Conservation (phyloP, 306 rosid genomes). For the Vigna angularis region DNA sequence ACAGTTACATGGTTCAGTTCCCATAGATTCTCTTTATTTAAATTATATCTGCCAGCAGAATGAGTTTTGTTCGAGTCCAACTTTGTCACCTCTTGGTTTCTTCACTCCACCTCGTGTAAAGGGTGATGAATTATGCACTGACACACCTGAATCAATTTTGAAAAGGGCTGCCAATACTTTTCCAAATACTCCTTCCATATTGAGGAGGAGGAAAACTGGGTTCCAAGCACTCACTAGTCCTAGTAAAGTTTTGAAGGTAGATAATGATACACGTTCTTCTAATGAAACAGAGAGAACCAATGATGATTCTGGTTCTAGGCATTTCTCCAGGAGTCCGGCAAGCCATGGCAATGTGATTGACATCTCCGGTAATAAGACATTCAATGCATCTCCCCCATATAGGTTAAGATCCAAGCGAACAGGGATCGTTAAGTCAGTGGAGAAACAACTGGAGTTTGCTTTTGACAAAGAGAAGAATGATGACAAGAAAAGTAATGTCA, state of each 20-base stretch:
- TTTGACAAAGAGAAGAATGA: slow-evolving; percentile 71
- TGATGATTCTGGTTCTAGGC: slow-evolving; percentile 52
- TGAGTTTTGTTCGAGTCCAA: slow-evolving; percentile 59
- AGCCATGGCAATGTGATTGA: slow-evolving; percentile 50
- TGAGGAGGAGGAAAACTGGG: slow-evolving; percentile 73
- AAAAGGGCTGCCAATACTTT: slow-evolving; percentile 85
- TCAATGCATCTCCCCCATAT: slow-evolving; percentile 96
- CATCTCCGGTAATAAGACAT: slow-evolving; percentile 61
- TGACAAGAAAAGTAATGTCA: slow-evolving; percentile 48
- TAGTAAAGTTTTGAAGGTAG: slow-evolving; percentile 49
- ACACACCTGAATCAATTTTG: slow-evolving; percentile 89
- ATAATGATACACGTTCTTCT: slow-evolving; percentile 51
- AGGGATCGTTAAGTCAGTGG: slow-evolving; percentile 81
- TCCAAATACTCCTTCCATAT: slow-evolving; percentile 94
- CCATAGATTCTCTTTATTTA: slow-evolving; percentile 62
- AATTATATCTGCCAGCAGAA: slow-evolving; percentile 53
- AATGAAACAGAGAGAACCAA: slow-evolving; percentile 49
- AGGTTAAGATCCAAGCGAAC: slow-evolving; percentile 83
- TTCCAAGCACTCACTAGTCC: slow-evolving; percentile 50
- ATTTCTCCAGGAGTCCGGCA: slow-evolving; percentile 57
- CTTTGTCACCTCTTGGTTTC: slow-evolving; percentile 65
- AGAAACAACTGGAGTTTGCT: slow-evolving; percentile 86
- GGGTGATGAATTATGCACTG: slow-evolving; percentile 54
- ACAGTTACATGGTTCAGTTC: slow-evolving; percentile 56
- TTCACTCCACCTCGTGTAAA: slow-evolving; percentile 88